phyloP scores from a whole-genome alignment of 108 stramenopile genomes.

The Skeletonema tropicum region DNA sequence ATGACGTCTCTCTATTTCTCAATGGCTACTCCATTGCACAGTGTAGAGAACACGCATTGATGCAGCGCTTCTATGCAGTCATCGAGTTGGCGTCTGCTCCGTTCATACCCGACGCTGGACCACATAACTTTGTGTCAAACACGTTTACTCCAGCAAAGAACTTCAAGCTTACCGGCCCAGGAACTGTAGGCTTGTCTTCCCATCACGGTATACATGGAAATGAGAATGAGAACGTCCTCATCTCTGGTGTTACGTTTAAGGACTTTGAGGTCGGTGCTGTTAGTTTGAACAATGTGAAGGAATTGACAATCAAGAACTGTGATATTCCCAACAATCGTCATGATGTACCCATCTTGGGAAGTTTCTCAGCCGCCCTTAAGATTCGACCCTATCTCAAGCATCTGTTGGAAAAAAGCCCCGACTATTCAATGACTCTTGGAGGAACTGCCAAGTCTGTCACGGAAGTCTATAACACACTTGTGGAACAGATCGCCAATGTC shows the following conservation, averaged over 20 bases:
- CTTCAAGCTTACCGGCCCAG: slow-evolving; percentile 15
- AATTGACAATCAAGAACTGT: slow-evolving; percentile 4
- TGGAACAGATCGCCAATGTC: background rate
- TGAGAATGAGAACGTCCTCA: too few species aligned
- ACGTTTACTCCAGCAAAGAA: slow-evolving; percentile 14
- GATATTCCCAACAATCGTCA: slow-evolving; percentile 8
- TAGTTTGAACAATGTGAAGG: too few species aligned
- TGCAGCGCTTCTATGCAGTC: slow-evolving; percentile 43
- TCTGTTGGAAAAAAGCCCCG: background rate
- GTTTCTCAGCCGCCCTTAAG: too few species aligned
- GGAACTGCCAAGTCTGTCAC: background rate
- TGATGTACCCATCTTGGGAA: too few species aligned
- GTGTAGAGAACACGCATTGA: too few species aligned
- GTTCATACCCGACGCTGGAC: slow-evolving; percentile 20
- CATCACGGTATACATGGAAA: slow-evolving; percentile 45
- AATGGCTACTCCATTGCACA: slow-evolving; percentile 28
- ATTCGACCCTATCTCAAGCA: background rate
- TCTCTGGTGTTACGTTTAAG: too few species aligned
- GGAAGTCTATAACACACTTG: slow-evolving; percentile 3
- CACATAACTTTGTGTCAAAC: slow-evolving; percentile 14
- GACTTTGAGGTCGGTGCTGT: too few species aligned
- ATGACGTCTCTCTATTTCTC: slow-evolving; percentile 21
- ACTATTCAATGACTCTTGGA: slow-evolving; percentile 1
- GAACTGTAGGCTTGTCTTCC: slow-evolving; percentile 20
- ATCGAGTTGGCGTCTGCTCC: slow-evolving; percentile 36